phyloP scores from a whole-genome alignment of 768 basidiomycete genomes.

The Xerocomus spinulosus region DNA sequence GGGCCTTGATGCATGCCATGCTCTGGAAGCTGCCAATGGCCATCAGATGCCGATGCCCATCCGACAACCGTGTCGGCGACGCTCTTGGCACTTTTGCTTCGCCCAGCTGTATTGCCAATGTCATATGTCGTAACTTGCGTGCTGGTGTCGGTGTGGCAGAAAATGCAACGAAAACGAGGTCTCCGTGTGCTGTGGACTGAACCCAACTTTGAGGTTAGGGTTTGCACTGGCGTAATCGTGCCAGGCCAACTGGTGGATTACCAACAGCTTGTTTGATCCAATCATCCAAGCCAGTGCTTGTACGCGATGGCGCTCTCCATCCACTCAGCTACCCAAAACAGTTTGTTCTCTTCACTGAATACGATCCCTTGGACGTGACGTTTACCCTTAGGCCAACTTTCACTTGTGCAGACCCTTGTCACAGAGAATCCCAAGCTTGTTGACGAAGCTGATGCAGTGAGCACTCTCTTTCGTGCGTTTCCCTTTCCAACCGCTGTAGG shows the following conservation, averaged over 20 bases:
- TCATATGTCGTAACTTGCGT: too few species aligned
- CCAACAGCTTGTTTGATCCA: too few species aligned
- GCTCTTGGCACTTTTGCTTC: too few species aligned
- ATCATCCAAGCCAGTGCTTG: too few species aligned
- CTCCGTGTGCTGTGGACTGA: too few species aligned
- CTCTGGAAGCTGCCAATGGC: too few species aligned
- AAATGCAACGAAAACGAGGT: background rate
- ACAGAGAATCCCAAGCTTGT: slow-evolving; percentile 57
- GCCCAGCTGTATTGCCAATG: slow-evolving; percentile 8
- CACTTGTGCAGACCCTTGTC: slow-evolving; percentile 63
- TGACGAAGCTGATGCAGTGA: slow-evolving; percentile 60
- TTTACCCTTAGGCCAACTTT: slow-evolving; percentile 54
- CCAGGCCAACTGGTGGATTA: too few species aligned
- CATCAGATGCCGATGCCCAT: background rate
- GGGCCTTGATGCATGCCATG: background rate
- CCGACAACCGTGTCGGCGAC: too few species aligned
- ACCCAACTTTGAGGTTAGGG: slow-evolving; percentile 26
- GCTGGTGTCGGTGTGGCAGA: too few species aligned
- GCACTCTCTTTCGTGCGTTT: background rate
- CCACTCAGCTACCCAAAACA: slow-evolving; percentile 68
- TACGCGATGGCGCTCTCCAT: slow-evolving; percentile 41
- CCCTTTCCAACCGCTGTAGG: slow-evolving; percentile 36
- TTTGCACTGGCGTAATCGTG: slow-evolving; percentile 1
- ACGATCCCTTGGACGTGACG: background rate
- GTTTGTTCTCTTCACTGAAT: slow-evolving; percentile 29